Evolutionary conservation across 306 rosid genomes (phyloP), one percentile per base, ranked within the genome.

Genomic region (Abrus precatorius): DNA sequence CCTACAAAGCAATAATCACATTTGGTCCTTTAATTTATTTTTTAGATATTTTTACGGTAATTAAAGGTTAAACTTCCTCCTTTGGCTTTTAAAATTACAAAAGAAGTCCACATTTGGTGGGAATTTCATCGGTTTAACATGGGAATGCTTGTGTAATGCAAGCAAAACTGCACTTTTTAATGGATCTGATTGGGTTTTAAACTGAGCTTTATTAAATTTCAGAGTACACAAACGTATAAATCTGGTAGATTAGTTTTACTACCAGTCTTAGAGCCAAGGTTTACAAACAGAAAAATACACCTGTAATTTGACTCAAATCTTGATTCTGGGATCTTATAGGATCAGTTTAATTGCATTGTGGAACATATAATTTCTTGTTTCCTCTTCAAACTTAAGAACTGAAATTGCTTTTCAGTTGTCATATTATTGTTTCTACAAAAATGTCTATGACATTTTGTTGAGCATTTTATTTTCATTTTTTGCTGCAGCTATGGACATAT

Each of bases 401-500:
- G 14, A 44, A 5, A 45, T 36, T 72, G 47, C 38, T 45, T 56
- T 20, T 60, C 40, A 6, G 3, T 77, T 57, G 57, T 28, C 38
- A 27, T 60, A 1, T 67, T 53, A 52, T 34, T 11, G 81, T 69
- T 55, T 74, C 55, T 73, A 43, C 34, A 71, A 67, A 53, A 29
- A 28, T 30, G n/a, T 43, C 28, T 67, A 60, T 61, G 33, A 59
- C 53, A 61, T 55, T 55, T 67, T 55, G 45, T 79, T 52, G 34
- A 68, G 64, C 67, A 48, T 79, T 20, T 63, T 62, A 41, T 76
- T 78, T 40, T 76, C 10, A 47, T 75, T 74, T 71, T 74, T 69
- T 53, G 85, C 49, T 66, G 84, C 87, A 94, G 98, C 95, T 33
- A 83, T 95, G 94, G 99, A 95, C 82, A 81, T 92, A 84, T 95